Evolutionary conservation across 352 stramenopile genomes (phyloP).

Genomic region (Pythium utonaiense): DNA sequence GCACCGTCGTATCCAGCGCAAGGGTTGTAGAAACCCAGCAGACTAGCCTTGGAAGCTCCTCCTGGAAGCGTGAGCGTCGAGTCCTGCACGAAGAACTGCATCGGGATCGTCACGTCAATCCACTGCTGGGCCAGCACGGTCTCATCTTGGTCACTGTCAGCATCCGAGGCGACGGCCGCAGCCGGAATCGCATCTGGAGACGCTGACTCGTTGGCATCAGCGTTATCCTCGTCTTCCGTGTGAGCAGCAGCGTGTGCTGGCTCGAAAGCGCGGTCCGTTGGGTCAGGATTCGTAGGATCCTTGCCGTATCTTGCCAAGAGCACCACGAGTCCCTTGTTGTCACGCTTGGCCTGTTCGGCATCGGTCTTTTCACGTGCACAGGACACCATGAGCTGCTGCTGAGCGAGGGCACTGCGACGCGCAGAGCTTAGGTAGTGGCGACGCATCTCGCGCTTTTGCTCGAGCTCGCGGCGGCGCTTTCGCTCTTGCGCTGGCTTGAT

Average conservation of each 20-base stretch:
- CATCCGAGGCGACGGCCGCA: background rate
- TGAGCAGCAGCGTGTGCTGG: background rate
- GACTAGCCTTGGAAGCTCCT: constrained; percentile 51
- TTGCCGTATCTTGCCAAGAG: constrained; percentile 71
- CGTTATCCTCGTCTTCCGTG: background rate
- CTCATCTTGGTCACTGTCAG: constrained; percentile 24
- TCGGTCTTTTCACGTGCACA: constrained; percentile 59
- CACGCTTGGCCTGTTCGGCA: constrained; percentile 35
- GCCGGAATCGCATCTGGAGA: constrained; percentile 12
- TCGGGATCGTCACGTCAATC: constrained; percentile 74
- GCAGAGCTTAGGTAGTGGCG: constrained; percentile 60
- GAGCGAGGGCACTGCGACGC: constrained; percentile 46
- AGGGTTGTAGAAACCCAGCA: constrained; percentile 83
- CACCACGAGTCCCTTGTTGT: constrained; percentile 62
- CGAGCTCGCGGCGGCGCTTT: constrained; percentile 40
- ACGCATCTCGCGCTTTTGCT: constrained; percentile 41
- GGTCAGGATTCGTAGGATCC: constrained; percentile 57
- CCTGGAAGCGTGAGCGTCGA: constrained; percentile 46
- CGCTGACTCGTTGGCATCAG: background rate
- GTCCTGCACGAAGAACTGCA: constrained; percentile 83
- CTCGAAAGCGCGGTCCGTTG: constrained; percentile 23
- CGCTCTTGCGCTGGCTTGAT: constrained; percentile 65
- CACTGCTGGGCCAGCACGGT: constrained; percentile 38
- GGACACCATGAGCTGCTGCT: constrained; percentile 72
- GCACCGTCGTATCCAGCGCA: constrained; percentile 48